A percentile compares a stretch with the other conserved stretches of the same genome.
Evolutionary conservation across 2,329 filamentous ascomycete species (phyloP).

Genomic region (Alternaria viburni): DNA sequence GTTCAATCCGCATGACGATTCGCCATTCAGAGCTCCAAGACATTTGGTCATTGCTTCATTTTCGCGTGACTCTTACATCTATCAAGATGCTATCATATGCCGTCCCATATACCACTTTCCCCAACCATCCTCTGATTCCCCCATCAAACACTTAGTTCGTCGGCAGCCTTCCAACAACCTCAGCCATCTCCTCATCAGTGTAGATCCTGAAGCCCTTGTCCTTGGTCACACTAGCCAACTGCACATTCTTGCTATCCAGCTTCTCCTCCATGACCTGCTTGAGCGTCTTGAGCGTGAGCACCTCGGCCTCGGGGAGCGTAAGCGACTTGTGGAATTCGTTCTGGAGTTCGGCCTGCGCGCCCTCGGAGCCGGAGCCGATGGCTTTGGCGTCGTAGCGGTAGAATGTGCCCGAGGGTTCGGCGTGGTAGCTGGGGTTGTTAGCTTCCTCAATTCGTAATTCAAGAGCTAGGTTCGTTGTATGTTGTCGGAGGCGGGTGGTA

Average conservation of each 20-base stretch:
- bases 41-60: conserved; percentile 34
- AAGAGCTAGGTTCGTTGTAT: too few species aligned
- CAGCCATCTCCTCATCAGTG: conserved; percentile 94
- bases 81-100: conserved; percentile 18
- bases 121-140: neutral
- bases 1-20: neutral
- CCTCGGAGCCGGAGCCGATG: conserved; percentile 95
- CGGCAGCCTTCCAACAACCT: conserved; percentile 80
- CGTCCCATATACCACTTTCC: neutral
- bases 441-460: too few species aligned
- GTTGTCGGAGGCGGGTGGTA: too few species aligned
- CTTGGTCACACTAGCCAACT: conserved; percentile 96
- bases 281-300: conserved; percentile 92
- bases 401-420: conserved; percentile 96
- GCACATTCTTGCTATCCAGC: conserved; percentile 97
- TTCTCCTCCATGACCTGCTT: conserved; percentile 99
- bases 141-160: conserved; percentile 49
- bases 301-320: conserved; percentile 90
- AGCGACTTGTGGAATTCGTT: conserved; percentile 99
- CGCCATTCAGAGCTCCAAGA: neutral
- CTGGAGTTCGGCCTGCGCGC: conserved; percentile 95
- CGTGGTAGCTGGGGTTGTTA: conserved; percentile 73
- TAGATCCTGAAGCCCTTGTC: conserved; percentile 99
- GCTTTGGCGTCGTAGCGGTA: conserved; percentile 99
- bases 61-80: conserved; percentile 26